Base-by-base conservation (phyloP, 2,329 filamentous ascomycete genomes). In the Pseudopithomyces maydicus region DNA sequence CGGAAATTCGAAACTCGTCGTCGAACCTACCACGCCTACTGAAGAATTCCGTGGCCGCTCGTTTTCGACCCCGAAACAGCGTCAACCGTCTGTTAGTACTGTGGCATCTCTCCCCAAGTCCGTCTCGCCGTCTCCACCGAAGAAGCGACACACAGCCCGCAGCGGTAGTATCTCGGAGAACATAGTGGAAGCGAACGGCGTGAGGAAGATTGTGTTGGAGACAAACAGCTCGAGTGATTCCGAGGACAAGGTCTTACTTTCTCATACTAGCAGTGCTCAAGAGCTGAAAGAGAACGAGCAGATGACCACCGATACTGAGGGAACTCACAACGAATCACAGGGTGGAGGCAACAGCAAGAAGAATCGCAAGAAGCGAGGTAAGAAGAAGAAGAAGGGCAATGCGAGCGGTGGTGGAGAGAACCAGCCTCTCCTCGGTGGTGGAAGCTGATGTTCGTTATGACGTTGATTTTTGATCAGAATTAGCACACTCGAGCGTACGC, bases 101-200 rank as follows among this genome's bases (percentile, higher is more conserved):
- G 67, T 74, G 41, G 73, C 65, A 2, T 75, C 73, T 0, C 55
- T 77, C 8, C 68, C 57, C 46, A 72, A 70, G 7, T 46, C 61
- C 6, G 56, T 47, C 17, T 69, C 73, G 12, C 60, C 52, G n/a
- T 67, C 70, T 0, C 68, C 70, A 0, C 61, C 64, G 10, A 72
- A 70, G 54, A 67, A 75, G 62, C 78, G 78, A 33, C 80, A 83
- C 8, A 79, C 81, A 4, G 87, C 88, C 6, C 82, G 89, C 55
- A 91, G 88, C 64, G 90, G 90, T 26, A 91, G 88, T 71, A 91
- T 93, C 65, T 92, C 90, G 0, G 90, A 93, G 74, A 90, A 90
- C 58, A 80, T 90, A n/a, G 79, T 92, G 54, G 88, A 93, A 68
- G 81, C 88, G 2, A 86, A 88, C 54, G 90, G 90, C 2, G 83